Evolutionary conservation across 768 basidiomycete genomes (phyloP).

Genomic region (Auricularia auricula-judae): DNA sequence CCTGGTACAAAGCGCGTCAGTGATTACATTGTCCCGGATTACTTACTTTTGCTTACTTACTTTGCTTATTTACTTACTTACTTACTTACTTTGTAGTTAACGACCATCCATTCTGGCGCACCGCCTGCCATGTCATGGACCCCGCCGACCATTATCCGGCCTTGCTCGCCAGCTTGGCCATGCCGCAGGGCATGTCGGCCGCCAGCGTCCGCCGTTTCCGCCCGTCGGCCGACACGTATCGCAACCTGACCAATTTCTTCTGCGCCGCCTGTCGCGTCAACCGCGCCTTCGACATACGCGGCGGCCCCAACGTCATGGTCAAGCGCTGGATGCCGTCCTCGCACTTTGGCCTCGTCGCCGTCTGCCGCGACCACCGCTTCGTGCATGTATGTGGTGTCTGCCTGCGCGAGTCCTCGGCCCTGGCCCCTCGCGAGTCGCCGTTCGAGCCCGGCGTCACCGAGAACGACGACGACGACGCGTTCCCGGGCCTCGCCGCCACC

Average conservation of each 20-base stretch:
- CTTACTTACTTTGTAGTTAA: slow-evolving; percentile 5
- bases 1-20: no score
- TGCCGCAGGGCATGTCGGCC: background rate
- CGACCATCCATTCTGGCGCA: slow-evolving; percentile 5
- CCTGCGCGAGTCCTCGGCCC: slow-evolving; percentile 37
- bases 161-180: background rate
- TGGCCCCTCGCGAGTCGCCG: slow-evolving; percentile 28
- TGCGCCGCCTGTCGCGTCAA: slow-evolving; percentile 68
- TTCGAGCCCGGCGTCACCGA: slow-evolving; percentile 25
- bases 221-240: background rate
- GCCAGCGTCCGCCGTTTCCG: background rate
- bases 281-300: slow-evolving; percentile 29
- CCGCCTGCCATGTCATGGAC: slow-evolving; percentile 5
- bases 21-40: no score
- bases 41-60: background rate
- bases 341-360: slow-evolving; percentile 32
- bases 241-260: background rate
- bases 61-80: background rate
- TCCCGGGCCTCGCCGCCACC: slow-evolving; percentile 54
- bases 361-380: slow-evolving; percentile 56
- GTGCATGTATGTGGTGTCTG: slow-evolving; percentile 55
- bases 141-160: background rate
- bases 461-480: slow-evolving; percentile 64
- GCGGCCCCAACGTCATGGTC: slow-evolving; percentile 37
- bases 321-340: slow-evolving; percentile 35